Conservation (phyloP, 345 rosid genomes). For the Citrus maxima region DNA sequence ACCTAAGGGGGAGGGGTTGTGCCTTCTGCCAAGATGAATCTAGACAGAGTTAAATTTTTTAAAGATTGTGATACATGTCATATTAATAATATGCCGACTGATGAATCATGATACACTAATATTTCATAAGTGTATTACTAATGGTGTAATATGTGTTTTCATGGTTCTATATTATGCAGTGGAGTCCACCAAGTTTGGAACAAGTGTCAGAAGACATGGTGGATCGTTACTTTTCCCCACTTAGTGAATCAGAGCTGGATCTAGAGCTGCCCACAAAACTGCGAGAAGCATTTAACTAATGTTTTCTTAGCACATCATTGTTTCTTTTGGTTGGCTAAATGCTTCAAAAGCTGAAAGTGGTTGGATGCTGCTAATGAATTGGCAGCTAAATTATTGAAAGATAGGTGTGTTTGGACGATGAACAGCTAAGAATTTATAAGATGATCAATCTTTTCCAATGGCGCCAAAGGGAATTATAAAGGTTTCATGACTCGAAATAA, state of each 20-base stretch:
- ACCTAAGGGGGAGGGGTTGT: neutral
- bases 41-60: neutral
- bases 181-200: conserved; percentile 78
- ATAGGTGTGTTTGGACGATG: neutral
- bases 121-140: neutral
- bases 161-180: conserved; percentile 41
- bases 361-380: neutral
- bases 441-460: neutral
- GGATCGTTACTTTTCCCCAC: conserved; percentile 62
- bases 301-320: neutral
- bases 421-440: neutral
- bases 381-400: neutral
- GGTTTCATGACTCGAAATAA: neutral
- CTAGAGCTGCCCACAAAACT: conserved; percentile 74
- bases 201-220: conserved; percentile 79
- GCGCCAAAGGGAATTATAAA: neutral
- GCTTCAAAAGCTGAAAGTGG: neutral
- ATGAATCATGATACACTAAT: neutral
- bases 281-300: conserved; percentile 64
- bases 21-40: neutral
- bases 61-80: neutral
- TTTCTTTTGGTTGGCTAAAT: neutral
- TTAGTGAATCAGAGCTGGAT: conserved; percentile 56
- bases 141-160: neutral
- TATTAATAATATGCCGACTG: neutral